Conservation (phyloP, 805 yeast genomes). For the Blastobotrys peoriensis region DNA sequence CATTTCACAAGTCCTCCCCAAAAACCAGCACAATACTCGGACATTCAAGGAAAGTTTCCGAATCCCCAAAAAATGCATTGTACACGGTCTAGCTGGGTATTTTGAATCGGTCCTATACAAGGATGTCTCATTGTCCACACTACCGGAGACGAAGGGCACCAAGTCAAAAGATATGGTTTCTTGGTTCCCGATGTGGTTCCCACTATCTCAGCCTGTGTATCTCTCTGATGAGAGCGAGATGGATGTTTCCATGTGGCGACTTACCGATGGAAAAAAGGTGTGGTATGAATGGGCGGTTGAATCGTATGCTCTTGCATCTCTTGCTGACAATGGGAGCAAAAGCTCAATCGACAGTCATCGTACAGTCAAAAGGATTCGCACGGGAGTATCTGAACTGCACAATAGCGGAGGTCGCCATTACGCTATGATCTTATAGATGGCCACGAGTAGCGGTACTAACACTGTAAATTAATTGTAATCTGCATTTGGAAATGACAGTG, state of each 20-base stretch:
- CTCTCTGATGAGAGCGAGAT: conserved; percentile 51
- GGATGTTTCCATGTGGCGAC: conserved; percentile 47
- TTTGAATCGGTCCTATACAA: conserved; percentile 67
- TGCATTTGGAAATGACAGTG: too few relatives aligned
- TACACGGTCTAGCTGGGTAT: conserved; percentile 73
- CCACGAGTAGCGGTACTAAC: too few relatives aligned
- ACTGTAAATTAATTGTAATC: too few relatives aligned
- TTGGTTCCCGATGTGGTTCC: conserved; percentile 68
- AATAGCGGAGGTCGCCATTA: conserved; percentile 25
- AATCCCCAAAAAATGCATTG: conserved; percentile 43
- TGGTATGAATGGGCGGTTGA: conserved; percentile 70
- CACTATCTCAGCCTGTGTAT: conserved; percentile 48
- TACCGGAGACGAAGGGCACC: conserved; percentile 33
- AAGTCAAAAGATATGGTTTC: conserved; percentile 45
- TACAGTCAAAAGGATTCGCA: conserved; percentile 19
- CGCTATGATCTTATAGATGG: conserved; percentile 23
- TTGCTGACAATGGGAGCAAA: conserved; percentile 11
- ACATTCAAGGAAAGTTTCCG: conserved; percentile 36
- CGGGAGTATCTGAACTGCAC: conserved; percentile 24
- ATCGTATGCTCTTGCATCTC: conserved; percentile 34
- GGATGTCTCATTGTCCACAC: conserved; percentile 48
- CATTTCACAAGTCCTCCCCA: conserved; percentile 1
- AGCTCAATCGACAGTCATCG: conserved; percentile 2
- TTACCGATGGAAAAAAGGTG: conserved; percentile 34
- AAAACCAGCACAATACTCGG: conserved; percentile 21